phyloP scores from a whole-genome alignment of 1,284 basidiomycete genomes.

The Porphyrellus sp. region DNA sequence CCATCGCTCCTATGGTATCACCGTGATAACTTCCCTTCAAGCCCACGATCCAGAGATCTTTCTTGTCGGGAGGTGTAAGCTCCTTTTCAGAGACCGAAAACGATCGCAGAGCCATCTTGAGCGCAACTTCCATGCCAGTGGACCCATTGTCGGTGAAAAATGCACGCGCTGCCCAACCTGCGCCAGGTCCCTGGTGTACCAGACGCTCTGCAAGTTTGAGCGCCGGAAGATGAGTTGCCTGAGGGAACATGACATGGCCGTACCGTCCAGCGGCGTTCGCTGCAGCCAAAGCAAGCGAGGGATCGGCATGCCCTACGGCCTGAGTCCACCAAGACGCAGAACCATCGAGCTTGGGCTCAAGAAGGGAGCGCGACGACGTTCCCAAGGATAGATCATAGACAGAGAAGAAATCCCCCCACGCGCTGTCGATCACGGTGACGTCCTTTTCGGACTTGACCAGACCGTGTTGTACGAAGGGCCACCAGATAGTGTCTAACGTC shows the following conservation, averaged over 20 bases:
- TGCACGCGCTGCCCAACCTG: constrained; percentile 86
- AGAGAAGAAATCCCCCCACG: constrained; percentile 83
- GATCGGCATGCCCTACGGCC: constrained; percentile 81
- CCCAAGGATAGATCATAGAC: constrained; percentile 45
- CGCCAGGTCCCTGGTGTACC: constrained; percentile 67
- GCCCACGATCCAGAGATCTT: constrained; percentile 79
- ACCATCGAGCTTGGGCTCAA: constrained; percentile 80
- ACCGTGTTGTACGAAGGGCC: constrained; percentile 96
- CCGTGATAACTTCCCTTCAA: constrained; percentile 95
- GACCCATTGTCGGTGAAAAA: constrained; percentile 96
- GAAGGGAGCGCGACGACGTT: constrained; percentile 39
- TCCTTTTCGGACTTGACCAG: constrained; percentile 65
- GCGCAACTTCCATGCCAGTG: constrained; percentile 92
- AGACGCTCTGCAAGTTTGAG: constrained; percentile 75
- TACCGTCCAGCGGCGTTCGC: constrained; percentile 90
- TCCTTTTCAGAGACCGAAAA: constrained; percentile 47
- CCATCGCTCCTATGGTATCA: constrained; percentile 97
- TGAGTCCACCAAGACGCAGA: constrained; percentile 99
- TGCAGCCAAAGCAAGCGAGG: constrained; percentile 79
- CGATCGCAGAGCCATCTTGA: constrained; percentile 94
- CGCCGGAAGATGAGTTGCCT: constrained; percentile 84
- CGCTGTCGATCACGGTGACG: constrained; percentile 91
- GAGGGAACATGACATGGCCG: constrained; percentile 96
- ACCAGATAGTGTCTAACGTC: constrained; percentile 84
- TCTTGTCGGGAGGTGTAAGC: constrained; percentile 41